These are phyloP conservation scores for Kernera saxatilis DNA, from an alignment of 345 rosid genomes.

Conservation along the genomic window DNA sequence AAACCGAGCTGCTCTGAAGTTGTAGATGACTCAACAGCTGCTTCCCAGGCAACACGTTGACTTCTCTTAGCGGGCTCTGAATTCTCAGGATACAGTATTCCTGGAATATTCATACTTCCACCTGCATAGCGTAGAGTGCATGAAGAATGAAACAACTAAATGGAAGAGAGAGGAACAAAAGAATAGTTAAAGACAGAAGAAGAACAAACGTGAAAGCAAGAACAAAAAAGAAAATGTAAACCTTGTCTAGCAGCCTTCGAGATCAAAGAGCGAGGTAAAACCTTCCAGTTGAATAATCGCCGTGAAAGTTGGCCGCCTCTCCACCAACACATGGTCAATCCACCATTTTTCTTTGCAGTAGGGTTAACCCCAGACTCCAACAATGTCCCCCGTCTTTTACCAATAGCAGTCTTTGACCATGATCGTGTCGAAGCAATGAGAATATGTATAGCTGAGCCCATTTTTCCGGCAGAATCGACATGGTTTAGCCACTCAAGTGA, in stretches of 20 bases:
- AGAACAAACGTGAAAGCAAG: constrained; percentile 3
- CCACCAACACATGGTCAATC: constrained; percentile 82
- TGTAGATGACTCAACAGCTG: constrained; percentile 84
- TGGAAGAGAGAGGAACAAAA: constrained; percentile 23
- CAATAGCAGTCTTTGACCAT: constrained; percentile 58
- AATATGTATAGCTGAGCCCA: constrained; percentile 79
- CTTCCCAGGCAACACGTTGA: constrained; percentile 74
- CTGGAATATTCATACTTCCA: constrained; percentile 64
- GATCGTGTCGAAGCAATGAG: constrained; percentile 49
- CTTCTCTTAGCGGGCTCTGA: constrained; percentile 85
- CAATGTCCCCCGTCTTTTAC: constrained; percentile 51
- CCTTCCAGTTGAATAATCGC: constrained; percentile 79
- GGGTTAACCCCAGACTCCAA: constrained; percentile 49
- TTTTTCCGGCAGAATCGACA: constrained; percentile 52
- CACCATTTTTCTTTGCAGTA: constrained; percentile 49
- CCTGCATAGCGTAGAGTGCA: constrained; percentile 57
- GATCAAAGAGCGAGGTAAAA: constrained; percentile 53
- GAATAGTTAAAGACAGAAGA: not conserved
- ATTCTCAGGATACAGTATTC: constrained; percentile 78
- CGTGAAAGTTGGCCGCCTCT: constrained; percentile 90
- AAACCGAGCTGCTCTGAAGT: constrained; percentile 83
- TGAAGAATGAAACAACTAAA: constrained; percentile 21
- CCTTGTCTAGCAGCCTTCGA: constrained; percentile 95
- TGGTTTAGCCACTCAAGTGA: constrained; percentile 75
- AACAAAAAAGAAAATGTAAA: constrained; percentile 35